Percentiles rank a stretch among this genome's conserved stretches.
Conservation (phyloP, 2,329 filamentous ascomycete species). For the Monilinia vaccinii-corymbosi region DNA sequence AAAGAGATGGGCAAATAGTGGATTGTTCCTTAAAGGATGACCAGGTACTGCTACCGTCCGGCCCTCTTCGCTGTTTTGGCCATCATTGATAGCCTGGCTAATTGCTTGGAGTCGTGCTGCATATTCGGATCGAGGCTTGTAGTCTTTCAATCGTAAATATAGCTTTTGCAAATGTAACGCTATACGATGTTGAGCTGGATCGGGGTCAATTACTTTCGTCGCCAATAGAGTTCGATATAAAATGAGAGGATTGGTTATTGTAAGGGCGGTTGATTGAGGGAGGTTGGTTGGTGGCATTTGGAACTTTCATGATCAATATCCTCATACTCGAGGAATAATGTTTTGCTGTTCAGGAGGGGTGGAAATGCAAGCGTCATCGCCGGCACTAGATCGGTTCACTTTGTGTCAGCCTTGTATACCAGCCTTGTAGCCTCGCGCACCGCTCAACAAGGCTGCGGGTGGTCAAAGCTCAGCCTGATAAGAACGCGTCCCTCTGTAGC, state of each 20-base stretch:
- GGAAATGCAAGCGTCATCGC: slow-evolving; percentile 5
- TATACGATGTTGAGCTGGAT: slow-evolving; percentile 62
- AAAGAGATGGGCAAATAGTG: slow-evolving; percentile 51
- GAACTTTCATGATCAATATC: slow-evolving; percentile 7
- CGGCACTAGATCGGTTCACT: not conserved
- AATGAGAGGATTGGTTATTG: slow-evolving; percentile 64
- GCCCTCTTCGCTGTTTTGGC: slow-evolving; percentile 27
- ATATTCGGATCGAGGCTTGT: slow-evolving; percentile 64
- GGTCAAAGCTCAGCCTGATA: not conserved
- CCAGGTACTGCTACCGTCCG: slow-evolving; percentile 39
- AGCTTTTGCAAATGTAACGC: slow-evolving; percentile 71
- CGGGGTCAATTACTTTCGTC: slow-evolving; percentile 52
- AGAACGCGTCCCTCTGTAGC: too few species aligned
- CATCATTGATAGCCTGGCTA: slow-evolving; percentile 33
- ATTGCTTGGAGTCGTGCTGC: slow-evolving; percentile 54
- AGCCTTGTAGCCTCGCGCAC: not conserved
- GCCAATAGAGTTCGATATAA: slow-evolving; percentile 66
- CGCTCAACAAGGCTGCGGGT: not conserved
- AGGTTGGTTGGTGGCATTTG: slow-evolving; percentile 28
- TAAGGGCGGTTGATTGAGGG: slow-evolving; percentile 37
- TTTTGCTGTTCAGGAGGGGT: not conserved
- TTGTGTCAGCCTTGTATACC: not conserved
- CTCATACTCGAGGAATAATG: too few species aligned
- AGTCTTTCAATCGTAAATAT: slow-evolving; percentile 68
- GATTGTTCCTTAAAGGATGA: slow-evolving; percentile 50